These are phyloP conservation scores for Boletus huronensis DNA, from an alignment of 768 basidiomycete genomes.

Conservation along the genomic window DNA sequence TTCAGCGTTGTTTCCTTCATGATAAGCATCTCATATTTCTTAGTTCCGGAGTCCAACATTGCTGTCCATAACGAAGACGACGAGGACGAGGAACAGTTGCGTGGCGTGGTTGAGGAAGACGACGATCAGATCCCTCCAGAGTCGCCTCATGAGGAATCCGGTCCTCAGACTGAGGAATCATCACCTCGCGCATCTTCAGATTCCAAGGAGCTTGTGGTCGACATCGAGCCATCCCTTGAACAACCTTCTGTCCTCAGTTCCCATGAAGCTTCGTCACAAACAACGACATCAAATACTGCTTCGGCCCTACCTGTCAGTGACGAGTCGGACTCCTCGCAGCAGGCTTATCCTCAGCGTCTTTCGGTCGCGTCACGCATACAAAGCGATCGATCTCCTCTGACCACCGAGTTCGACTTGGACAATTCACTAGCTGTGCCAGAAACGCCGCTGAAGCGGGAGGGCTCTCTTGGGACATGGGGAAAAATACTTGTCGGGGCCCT, in stretches of 20 bases:
- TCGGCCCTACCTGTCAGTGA: slow-evolving; percentile 41
- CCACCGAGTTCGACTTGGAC: slow-evolving; percentile 49
- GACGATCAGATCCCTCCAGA: slow-evolving; percentile 51
- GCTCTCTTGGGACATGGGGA: slow-evolving; percentile 60
- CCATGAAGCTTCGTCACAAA: slow-evolving; percentile 48
- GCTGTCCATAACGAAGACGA: slow-evolving; percentile 54
- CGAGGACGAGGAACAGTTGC: slow-evolving; percentile 41
- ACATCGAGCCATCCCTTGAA: slow-evolving; percentile 59
- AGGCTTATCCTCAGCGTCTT: slow-evolving; percentile 53
- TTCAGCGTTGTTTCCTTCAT: slow-evolving; percentile 1
- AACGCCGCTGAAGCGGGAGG: slow-evolving; percentile 56
- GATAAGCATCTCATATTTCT: slow-evolving; percentile 9
- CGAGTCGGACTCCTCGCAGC: slow-evolving; percentile 50
- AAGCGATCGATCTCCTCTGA: slow-evolving; percentile 55
- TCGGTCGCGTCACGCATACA: slow-evolving; percentile 62
- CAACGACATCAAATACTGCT: slow-evolving; percentile 41
- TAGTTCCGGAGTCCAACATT: slow-evolving; percentile 62
- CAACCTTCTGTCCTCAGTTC: slow-evolving; percentile 41
- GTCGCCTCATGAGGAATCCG: slow-evolving; percentile 47
- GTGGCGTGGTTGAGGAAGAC: slow-evolving; percentile 38
- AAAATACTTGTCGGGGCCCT: slow-evolving; percentile 64
- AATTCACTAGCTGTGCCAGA: slow-evolving; percentile 42
- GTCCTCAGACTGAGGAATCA: slow-evolving; percentile 46
- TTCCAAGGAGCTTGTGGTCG: slow-evolving; percentile 61
- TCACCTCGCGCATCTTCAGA: slow-evolving; percentile 56